Conservation (phyloP, 345 rosid species). For the Eutrema japonicum region DNA sequence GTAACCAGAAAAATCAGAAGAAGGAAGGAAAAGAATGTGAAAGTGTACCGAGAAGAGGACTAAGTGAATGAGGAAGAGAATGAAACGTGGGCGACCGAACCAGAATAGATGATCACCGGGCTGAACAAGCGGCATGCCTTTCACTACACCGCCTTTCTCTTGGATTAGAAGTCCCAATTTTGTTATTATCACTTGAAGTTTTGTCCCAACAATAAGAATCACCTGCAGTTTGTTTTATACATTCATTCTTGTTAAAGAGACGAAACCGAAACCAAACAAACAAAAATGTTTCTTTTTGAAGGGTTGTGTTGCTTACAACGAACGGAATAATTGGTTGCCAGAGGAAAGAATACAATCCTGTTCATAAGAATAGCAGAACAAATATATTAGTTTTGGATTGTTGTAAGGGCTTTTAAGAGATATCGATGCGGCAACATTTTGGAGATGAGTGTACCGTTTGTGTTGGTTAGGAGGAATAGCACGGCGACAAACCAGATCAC, state of each 20-base stretch:
- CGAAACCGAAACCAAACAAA: neutral
- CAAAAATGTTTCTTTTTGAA: neutral
- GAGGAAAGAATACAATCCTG: constrained; percentile 79
- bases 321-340: constrained; percentile 92
- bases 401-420: neutral
- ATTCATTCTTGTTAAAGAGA: neutral
- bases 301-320: constrained; percentile 57
- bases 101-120: constrained; percentile 90
- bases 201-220: constrained; percentile 74
- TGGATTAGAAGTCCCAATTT: constrained; percentile 76
- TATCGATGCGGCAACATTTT: neutral
- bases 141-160: constrained; percentile 74
- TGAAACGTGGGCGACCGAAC: constrained; percentile 78
- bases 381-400: constrained; percentile 11
- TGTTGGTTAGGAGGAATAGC: constrained; percentile 66
- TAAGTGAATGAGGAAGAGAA: constrained; percentile 83
- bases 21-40: neutral
- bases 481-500: constrained; percentile 84
- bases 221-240: constrained; percentile 51
- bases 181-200: constrained; percentile 92
- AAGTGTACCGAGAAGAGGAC: constrained; percentile 79
- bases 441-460: constrained; percentile 59
- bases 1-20: neutral
- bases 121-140: constrained; percentile 81
- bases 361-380: constrained; percentile 3